Base-by-base conservation (phyloP, 75 land plant species). In the Pseudotsuga menziesii region DNA sequence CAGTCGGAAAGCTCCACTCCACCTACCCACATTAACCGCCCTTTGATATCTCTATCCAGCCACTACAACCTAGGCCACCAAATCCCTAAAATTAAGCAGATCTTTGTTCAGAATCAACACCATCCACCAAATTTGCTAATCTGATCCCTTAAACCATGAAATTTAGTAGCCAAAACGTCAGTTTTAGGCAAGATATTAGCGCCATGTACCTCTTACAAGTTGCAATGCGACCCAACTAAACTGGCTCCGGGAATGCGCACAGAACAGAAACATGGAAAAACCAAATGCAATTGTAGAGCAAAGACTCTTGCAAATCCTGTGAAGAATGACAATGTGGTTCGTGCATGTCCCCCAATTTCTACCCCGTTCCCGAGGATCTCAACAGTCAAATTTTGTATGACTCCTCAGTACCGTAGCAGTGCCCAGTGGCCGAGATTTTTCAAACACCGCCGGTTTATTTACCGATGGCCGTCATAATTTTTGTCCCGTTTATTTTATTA, bases 331-430 rank as follows among this genome's bases (percentile, higher is more conserved):
- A 2, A 36, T 41, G 36, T 22, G 48, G 72, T 69, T 44, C 52
- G 41, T 69, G 72, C 48, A 39, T 39, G 48, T 22, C 48, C 36
- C 52, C 48, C 36, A 69, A 39, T 69, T 69, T 44, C 39, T 36
- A 41, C 35, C 72, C 22, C n/a, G 12, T 69, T 69, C 72, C 72
- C 72, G 39, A 69, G 52, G 44, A 8, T 39, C 72, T 13, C 35
- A 69, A 69, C 72, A 69, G 72, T 69, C 72, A 69, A 69, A 7
- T 44, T 44, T 39, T 69, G 39, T 69, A 48, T 39, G 12, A 69
- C 20, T 69, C 48, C 72, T 7, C 12, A 36, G 9, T 44, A 36
- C 23, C 16, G 22, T 44, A 17, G 48, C 3, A 69, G 48, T 22
- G 39, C 48, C 3, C 20, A 39, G 25, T 69, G n/a, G 52, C 72